Base-by-base conservation (phyloP, 495 filamentous ascomycete species). In the Aspergillus baeticus region DNA sequence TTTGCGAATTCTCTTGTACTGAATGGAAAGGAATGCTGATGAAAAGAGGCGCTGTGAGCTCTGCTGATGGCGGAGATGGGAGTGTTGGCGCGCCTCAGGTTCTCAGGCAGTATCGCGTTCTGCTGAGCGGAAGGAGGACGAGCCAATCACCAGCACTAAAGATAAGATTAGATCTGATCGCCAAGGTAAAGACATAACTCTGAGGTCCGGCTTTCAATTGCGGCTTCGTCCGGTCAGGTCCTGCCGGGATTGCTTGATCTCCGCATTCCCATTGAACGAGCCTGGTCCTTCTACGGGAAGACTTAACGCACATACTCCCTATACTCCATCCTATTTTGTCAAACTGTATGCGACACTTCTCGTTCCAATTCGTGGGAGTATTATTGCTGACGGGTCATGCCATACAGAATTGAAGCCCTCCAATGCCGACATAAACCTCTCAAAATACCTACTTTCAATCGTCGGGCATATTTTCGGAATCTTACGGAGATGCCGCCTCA, bases 401-500 rank as follows among this genome's bases (percentile, higher is more conserved):
- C 41, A 37, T 35, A 23, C 33, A 55, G 41, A 46, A 3, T 11
- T n/a, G 10, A 26, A 10, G 13, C 36, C 45, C 14, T 53, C 46
- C 62, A 45, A 65, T 54, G 51, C 35, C 34, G 8, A 47, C 33
- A 39, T 59, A 60, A 55, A 31, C 26, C 10, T 50, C 45, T 21
- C 10, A 10, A 38, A 10, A n/a, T 35, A 22, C 45, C 38, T 31
- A 38, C 7, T 23, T 45, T 45, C 43, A 36, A 54, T 22, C 54
- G 35, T 51, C 34, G 18, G 22, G 39, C 18, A 14, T 22, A 35
- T 44, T 29, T 17, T 37, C 48, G 29, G 38, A 36, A 17, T 5
- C 10, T 18, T 50, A 38, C 33, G 55, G 77, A 56, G 51, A 96
- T 96, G 91, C 88, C 92, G 50, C 90, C 91, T 34, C 86, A 90